phyloP scores from a whole-genome alignment of 345 rosid genomes.

The Euphorbia tirucalli region DNA sequence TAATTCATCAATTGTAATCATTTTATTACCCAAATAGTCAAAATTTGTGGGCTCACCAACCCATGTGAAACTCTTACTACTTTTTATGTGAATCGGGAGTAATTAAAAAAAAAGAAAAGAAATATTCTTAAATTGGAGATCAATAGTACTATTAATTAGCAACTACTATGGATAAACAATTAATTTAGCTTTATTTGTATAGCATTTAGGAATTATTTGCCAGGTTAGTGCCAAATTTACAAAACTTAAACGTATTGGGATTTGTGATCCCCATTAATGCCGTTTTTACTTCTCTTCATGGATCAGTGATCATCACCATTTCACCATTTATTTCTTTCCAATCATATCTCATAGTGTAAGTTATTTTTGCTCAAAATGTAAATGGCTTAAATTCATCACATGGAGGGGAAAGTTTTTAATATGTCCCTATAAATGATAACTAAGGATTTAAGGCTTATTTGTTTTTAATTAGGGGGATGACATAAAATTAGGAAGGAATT shows the following conservation, averaged over 20 bases:
- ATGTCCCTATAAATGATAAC: not conserved
- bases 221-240: too few species aligned
- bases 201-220: too few species aligned
- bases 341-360: not conserved
- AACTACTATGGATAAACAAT: too few species aligned
- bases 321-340: not conserved
- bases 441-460: not conserved
- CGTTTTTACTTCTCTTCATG: not conserved
- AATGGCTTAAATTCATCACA: too few species aligned
- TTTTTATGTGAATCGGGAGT: not conserved
- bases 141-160: too few species aligned
- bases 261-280: too few species aligned
- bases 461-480: not conserved
- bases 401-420: not conserved
- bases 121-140: not conserved
- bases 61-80: constrained; percentile 22
- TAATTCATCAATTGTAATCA: constrained; percentile 25
- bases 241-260: too few species aligned
- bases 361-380: not conserved
- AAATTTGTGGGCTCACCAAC: constrained; percentile 31
- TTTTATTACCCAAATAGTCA: constrained; percentile 11
- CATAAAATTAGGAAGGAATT: not conserved
- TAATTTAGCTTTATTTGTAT: too few species aligned
- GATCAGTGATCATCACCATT: not conserved
- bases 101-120: not conserved